Conservation (phyloP, 2,329 filamentous ascomycete species). For the Aspergillus sp. region DNA sequence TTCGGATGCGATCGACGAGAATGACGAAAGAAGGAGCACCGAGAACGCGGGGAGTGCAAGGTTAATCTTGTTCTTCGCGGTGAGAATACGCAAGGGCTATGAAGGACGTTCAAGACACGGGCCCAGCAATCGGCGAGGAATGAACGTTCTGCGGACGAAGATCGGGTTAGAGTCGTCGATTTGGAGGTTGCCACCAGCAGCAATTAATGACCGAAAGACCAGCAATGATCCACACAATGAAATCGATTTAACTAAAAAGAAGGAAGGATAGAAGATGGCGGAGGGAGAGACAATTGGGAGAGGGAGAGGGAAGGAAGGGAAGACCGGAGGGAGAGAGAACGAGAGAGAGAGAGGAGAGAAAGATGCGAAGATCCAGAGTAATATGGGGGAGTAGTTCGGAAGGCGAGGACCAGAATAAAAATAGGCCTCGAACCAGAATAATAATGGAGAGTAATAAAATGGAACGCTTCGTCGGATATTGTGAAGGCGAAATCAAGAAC, state of each 20-base stretch:
- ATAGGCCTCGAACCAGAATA: not conserved
- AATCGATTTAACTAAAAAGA: not conserved
- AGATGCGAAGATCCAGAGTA: slow-evolving; percentile 3
- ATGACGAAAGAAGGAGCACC: slow-evolving; percentile 13
- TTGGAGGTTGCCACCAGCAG: slow-evolving; percentile 30
- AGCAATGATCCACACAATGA: slow-evolving; percentile 10
- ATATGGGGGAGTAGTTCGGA: slow-evolving; percentile 8
- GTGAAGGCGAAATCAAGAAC: slow-evolving; percentile 3
- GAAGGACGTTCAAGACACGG: slow-evolving; percentile 13
- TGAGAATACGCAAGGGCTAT: slow-evolving; percentile 20
- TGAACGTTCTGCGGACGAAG: slow-evolving; percentile 7
- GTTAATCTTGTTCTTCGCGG: slow-evolving; percentile 10
- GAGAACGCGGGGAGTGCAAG: slow-evolving; percentile 7
- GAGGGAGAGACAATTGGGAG: not conserved
- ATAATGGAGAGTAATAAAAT: not conserved
- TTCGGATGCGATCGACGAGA: slow-evolving; percentile 13
- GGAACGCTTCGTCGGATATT: not conserved
- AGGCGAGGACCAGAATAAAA: not conserved
- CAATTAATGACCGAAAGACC: slow-evolving; percentile 23
- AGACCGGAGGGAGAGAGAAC: not conserved
- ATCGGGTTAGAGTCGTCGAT: slow-evolving; percentile 1
- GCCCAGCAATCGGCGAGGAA: slow-evolving; percentile 14
- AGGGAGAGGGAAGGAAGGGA: not conserved
- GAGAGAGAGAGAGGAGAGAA: not conserved
- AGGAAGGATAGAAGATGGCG: not conserved